Evolutionary conservation across 257 asterid species (phyloP).

Genomic region (Solanum habrochaites): DNA sequence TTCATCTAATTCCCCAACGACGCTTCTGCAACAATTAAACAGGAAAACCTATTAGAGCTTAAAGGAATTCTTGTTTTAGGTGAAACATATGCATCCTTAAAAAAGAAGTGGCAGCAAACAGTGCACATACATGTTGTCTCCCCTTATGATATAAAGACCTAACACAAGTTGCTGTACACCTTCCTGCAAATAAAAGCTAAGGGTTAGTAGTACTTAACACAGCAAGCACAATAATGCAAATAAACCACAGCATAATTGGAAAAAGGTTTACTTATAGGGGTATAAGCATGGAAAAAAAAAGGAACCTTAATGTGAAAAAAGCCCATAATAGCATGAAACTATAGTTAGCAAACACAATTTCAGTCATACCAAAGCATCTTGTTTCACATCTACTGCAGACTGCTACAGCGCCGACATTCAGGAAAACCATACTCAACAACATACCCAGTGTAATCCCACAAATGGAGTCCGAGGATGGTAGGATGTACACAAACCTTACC

Average conservation of each 20-base stretch:
- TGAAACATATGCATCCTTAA: not conserved
- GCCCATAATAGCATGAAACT: not conserved
- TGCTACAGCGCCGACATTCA: not conserved
- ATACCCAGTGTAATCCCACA: not conserved
- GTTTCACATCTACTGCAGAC: not conserved
- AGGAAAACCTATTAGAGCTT: not conserved
- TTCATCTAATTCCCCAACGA: conserved; percentile 90
- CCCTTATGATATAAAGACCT: conserved; percentile 97
- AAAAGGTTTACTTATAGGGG: not conserved
- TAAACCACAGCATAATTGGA: not conserved
- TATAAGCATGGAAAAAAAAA: not conserved
- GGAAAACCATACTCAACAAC: not conserved
- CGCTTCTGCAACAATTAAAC: conserved; percentile 44
- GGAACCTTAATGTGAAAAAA: not conserved
- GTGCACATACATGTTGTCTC: conserved; percentile 75
- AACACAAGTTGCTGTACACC: conserved; percentile 97
- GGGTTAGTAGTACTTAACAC: not conserved
- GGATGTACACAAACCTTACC: not conserved
- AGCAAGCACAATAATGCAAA: not conserved
- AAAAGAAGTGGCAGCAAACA: not conserved
- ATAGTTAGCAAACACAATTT: not conserved
- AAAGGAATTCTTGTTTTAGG: not conserved
- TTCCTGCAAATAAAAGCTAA: conserved; percentile 42
- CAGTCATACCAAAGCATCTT: not conserved
- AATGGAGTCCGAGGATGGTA: not conserved